These are phyloP conservation scores for Leptographium wingfieldii DNA, from an alignment of 2,329 filamentous ascomycete genomes.

Conservation along the genomic window DNA sequence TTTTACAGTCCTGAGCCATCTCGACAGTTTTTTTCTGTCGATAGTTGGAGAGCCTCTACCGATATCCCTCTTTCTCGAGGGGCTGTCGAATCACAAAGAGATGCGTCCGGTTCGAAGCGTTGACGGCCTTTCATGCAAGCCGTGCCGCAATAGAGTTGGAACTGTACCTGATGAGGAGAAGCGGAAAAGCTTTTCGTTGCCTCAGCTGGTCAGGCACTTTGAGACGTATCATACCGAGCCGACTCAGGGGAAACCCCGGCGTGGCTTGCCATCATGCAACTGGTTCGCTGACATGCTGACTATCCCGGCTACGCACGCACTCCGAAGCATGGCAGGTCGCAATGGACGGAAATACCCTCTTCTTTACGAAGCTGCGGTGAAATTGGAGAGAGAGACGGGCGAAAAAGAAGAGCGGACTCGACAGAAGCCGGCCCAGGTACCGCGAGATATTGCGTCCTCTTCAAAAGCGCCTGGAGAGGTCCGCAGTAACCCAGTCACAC, in stretches of 20 bases:
- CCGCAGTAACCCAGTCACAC: background rate
- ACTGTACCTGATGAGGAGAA: constrained; percentile 19
- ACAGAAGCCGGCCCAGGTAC: background rate
- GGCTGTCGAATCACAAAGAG: constrained; percentile 40
- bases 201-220: constrained; percentile 47
- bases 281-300: constrained; percentile 36
- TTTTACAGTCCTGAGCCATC: constrained; percentile 50
- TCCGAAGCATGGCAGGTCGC: constrained; percentile 18
- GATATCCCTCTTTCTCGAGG: constrained; percentile 46
- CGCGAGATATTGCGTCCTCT: background rate
- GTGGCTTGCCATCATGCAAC: constrained; percentile 19
- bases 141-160: constrained; percentile 31
- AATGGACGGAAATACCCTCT: constrained; percentile 22
- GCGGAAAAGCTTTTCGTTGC: constrained; percentile 37
- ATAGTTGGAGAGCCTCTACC: constrained; percentile 44
- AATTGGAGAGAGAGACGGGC: background rate
- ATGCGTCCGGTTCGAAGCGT: constrained; percentile 44
- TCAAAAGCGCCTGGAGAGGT: background rate
- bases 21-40: constrained; percentile 42
- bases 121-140: constrained; percentile 41
- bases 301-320: constrained; percentile 21
- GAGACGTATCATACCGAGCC: constrained; percentile 27
- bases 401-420: background rate
- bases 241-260: constrained; percentile 9
- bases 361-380: constrained; percentile 20